Evolutionary conservation across 2,329 filamentous ascomycete species (phyloP), one percentile per base, ranked within the genome.

Genomic region (Cladobotryum mycophilum): DNA sequence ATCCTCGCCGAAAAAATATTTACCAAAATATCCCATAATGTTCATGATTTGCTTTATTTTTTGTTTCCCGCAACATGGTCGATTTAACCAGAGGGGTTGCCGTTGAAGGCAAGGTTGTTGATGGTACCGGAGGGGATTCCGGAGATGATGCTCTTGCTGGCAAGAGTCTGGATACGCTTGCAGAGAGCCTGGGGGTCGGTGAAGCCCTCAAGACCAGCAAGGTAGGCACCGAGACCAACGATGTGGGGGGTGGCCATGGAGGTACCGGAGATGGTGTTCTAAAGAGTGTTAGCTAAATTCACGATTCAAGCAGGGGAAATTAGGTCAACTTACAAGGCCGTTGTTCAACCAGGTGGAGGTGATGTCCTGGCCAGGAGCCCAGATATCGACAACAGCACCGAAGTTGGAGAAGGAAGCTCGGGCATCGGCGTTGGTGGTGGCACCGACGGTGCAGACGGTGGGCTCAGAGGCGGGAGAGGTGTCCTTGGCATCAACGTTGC

Each of bases 331-430:
- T 51, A 56, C 54, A 18, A 65, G 68, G 46, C 15, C 69, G 56
- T 66, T 61, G 22, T 71, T 69, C 47, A 68, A 71, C 73, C 73
- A 80, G 11, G 79, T 67, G 53, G 72, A 76, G 5, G 74, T 60
- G 46, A 80, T 68, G 49, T 61, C 59, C 11, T 66, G 65, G 15
- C 78, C 78, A 3, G 77, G 76, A 2, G 76, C 78, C 37, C 76
- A 75, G 56, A 81, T 65, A 53, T 80, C 76, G 44, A 80, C 69
- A 30, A 70, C 38, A 22, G 60, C 50, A 49, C 78, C 78, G 46
- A 68, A 78, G 71, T 81, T 81, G 62, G 76, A 79, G 68, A 72
- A 80, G 43, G 60, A 64, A 25, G 78, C 68, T 34, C 69, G 64
- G 38, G 57, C 58, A 54, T 79, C 73, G 43, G 55, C 59, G 13